Evolutionary conservation across 1,284 basidiomycete genomes (phyloP), one percentile per base, ranked within the genome.

Genomic region (Fomes fomentarius): DNA sequence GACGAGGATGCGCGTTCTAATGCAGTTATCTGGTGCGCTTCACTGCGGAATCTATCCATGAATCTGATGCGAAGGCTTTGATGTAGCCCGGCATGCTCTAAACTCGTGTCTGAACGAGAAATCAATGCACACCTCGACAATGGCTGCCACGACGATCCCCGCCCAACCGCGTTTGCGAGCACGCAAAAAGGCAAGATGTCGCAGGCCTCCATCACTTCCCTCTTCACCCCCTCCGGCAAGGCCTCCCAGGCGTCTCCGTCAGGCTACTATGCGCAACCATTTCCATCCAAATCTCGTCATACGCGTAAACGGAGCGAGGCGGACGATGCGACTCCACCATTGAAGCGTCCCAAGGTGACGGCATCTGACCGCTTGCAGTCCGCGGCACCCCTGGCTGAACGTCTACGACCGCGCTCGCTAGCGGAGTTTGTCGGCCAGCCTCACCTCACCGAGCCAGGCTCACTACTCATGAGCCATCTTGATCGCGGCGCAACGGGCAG

Each of bases 341-440:
- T 62, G 51, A 73, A 74, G 57, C 66, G 66, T 24, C 52, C 53
- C 24, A 70, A 63, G 43, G 66, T 65, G 8, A 69, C 65, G 11
- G 62, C 60, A 4, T 52, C 61, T 14, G 52, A 63, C 3, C 65
- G 74, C 25, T 50, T 76, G 0, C 67, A 75, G 45, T 63, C 68
- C 11, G 72, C 73, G 21, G 74, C 77, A 6, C 88, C 89, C 0
- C 70, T 91, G 1, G 83, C 89, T 2, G 89, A 91, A 65, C 78
- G 78, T 19, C 74, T 90, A 31, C 76, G 89, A 3, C 89, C 89
- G 0, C 75, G 69, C 19, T 69, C 68, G 8, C 68, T 91, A n/a
- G 77, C 77, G 1, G 83, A 89, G 7, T 87, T 87, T 60, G 75
- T 90, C 40, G 89, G 89, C 9, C 89, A 91, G 63, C 67, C 71